These are phyloP conservation scores for Emergomyces orientalis DNA, from an alignment of 2,329 filamentous ascomycete genomes.

Conservation along the genomic window DNA sequence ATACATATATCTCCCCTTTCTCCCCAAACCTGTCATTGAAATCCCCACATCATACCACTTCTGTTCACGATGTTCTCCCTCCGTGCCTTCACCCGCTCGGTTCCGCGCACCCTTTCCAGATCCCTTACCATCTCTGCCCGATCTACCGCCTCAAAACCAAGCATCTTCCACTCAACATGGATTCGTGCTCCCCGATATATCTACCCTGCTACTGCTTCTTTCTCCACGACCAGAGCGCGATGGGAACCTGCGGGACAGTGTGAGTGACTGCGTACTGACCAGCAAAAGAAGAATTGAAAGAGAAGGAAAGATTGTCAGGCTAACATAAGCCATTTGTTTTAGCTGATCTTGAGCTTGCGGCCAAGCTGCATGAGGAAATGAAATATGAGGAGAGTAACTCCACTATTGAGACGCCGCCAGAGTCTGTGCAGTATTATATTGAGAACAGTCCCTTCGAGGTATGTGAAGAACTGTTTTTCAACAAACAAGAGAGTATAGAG, in stretches of 20 bases:
- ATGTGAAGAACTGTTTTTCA: constrained; percentile 12
- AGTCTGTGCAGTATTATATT: constrained; percentile 77
- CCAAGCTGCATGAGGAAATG: constrained; percentile 78
- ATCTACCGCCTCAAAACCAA: constrained; percentile 42
- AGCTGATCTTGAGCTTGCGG: constrained; percentile 69
- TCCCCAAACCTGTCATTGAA: background rate
- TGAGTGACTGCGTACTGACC: constrained; percentile 20
- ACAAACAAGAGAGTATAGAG: background rate
- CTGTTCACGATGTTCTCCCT: constrained; percentile 57
- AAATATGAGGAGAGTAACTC: constrained; percentile 68
- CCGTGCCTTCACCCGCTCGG: constrained; percentile 55
- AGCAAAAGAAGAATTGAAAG: background rate
- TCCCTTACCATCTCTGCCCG: constrained; percentile 42
- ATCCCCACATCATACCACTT: too few relatives aligned
- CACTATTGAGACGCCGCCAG: constrained; percentile 60
- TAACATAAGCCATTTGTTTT: constrained; percentile 1
- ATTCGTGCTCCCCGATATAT: constrained; percentile 34
- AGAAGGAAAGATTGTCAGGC: background rate
- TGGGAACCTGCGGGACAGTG: constrained; percentile 40
- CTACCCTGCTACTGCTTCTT: constrained; percentile 30
- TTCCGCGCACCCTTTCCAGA: constrained; percentile 55
- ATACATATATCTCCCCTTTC: background rate
- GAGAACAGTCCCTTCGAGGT: constrained; percentile 78
- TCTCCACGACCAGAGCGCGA: constrained; percentile 37
- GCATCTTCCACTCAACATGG: constrained; percentile 42